Evolutionary conservation across 441 rosid genomes (phyloP).

Genomic region (Euphorbia schlechtendalii): DNA sequence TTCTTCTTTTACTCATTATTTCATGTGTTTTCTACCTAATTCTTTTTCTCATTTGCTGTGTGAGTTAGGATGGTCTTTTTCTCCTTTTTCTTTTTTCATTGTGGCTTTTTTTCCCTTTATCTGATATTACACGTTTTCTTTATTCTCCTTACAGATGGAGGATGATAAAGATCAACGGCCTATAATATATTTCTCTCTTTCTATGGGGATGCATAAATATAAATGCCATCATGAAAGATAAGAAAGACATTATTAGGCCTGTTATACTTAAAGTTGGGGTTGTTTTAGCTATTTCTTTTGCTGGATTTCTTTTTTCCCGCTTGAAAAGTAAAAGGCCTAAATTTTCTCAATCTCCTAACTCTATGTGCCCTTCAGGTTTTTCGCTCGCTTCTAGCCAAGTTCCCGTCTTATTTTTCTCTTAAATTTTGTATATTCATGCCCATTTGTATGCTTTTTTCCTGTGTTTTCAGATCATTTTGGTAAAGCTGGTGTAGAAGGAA

Average conservation of each 20-base stretch:
- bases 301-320: constrained; percentile 60
- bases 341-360: constrained; percentile 17
- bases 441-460: background rate
- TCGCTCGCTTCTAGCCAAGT: background rate
- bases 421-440: background rate
- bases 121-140: background rate
- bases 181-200: constrained; percentile 17
- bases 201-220: background rate
- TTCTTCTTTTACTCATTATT: background rate
- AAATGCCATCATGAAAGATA: constrained; percentile 28
- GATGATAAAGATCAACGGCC: constrained; percentile 33
- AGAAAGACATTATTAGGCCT: constrained; percentile 50
- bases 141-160: constrained; percentile 34
- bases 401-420: background rate
- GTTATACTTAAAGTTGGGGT: constrained; percentile 56
- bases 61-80: background rate
- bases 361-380: constrained; percentile 36
- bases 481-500: constrained; percentile 19
- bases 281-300: constrained; percentile 61
- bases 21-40: background rate
- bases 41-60: background rate
- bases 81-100: background rate
- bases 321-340: constrained; percentile 30
- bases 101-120: background rate
- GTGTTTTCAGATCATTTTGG: constrained; percentile 18